phyloP scores from a whole-genome alignment of 83 land plant species.

The Picea engelmannii region DNA sequence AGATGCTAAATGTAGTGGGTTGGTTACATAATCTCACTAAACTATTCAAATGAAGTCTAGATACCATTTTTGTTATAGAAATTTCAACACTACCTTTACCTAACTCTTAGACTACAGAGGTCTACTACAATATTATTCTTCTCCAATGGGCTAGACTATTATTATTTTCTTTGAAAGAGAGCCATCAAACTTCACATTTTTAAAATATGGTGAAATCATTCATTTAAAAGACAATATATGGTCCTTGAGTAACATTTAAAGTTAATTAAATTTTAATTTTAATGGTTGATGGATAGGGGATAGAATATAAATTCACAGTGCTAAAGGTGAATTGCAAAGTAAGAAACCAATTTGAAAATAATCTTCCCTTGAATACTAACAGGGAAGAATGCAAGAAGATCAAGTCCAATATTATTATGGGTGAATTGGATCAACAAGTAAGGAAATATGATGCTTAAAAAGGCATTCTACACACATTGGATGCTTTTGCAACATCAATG shows the following conservation, averaged over 20 bases:
- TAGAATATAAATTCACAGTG: slow-evolving; percentile 2
- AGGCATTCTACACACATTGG: slow-evolving; percentile 14
- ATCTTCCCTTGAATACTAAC: neutral
- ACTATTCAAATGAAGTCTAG: neutral
- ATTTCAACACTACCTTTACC: neutral
- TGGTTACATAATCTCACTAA: neutral
- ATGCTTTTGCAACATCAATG: slow-evolving; percentile 11
- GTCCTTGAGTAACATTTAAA: neutral
- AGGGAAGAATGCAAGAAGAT: neutral
- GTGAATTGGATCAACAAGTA: no score
- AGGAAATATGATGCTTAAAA: no score
- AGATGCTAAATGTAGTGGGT: no score
- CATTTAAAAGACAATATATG: neutral
- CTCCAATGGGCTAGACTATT: neutral
- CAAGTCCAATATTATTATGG: no score
- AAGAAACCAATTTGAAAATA: neutral
- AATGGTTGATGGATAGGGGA: neutral
- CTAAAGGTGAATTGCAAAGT: neutral
- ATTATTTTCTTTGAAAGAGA: neutral
- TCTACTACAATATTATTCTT: neutral
- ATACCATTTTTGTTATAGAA: neutral
- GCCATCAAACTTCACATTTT: neutral
- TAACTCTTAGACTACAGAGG: neutral
- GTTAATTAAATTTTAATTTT: neutral
- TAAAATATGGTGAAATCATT: neutral